Conservation (phyloP, 2,329 filamentous ascomycete genomes). For the Talaromyces piceae region DNA sequence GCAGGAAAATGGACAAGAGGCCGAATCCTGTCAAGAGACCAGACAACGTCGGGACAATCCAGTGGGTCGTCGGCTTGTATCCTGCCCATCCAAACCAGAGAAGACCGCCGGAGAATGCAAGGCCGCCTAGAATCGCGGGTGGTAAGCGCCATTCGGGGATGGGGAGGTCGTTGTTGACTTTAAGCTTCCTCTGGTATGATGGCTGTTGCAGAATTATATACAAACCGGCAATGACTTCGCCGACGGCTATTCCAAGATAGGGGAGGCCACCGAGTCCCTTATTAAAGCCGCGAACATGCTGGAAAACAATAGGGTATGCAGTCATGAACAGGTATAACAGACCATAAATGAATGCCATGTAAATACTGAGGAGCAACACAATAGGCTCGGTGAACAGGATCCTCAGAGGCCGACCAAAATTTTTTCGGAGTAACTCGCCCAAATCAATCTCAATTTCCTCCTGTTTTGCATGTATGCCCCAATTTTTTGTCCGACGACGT, state of each 20-base stretch:
- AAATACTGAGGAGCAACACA: conserved; percentile 35
- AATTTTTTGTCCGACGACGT: conserved; percentile 49
- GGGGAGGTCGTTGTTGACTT: conserved; percentile 23
- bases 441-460: conserved; percentile 50
- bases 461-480: conserved; percentile 55
- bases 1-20: conserved; percentile 42
- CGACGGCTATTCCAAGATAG: conserved; percentile 28
- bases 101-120: conserved; percentile 37
- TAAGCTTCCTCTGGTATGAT: conserved; percentile 31
- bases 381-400: conserved; percentile 40
- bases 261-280: conserved; percentile 37
- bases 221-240: conserved; percentile 20
- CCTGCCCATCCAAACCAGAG: conserved; percentile 40
- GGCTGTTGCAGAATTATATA: conserved; percentile 34
- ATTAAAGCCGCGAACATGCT: conserved; percentile 31
- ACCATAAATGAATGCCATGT: conserved; percentile 31
- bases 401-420: conserved; percentile 43
- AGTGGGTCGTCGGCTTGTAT: conserved; percentile 26
- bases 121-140: conserved; percentile 40
- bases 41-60: conserved; percentile 35
- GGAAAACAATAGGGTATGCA: conserved; percentile 40
- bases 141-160: conserved; percentile 39
- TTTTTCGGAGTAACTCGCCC: conserved; percentile 43
- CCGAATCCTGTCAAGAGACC: conserved; percentile 41
- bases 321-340: conserved; percentile 33